Base-by-base conservation (phyloP, 2,329 filamentous ascomycete genomes). In the Paraphoma chrysanthemicola region DNA sequence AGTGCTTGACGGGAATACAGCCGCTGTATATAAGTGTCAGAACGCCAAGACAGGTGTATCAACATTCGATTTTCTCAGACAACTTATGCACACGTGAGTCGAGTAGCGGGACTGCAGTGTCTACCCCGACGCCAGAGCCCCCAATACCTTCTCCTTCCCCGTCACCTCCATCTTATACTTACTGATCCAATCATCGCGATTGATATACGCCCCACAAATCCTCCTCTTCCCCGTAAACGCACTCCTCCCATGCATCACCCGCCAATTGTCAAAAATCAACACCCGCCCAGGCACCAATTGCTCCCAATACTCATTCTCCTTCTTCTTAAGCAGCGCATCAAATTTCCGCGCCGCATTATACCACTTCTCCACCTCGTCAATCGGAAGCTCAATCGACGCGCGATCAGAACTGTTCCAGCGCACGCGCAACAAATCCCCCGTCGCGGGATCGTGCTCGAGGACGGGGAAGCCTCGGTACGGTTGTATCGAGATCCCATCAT, bases 231-330 rank as follows among this genome's bases (percentile, higher is more conserved):
- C 95, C 6, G 88, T 90, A 70, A 98, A 99, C 0, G 86, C 86
- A 49, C 88, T 88, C 66, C 95, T 83, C 1, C 94, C 95, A 76
- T 99, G 95, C 66, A 98, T 79, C 33, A 97, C 90, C 56, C 95
- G 86, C 93, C 94, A 97, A 71, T 99, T 98, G 73, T 99, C 92
- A 75, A 99, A 97, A 45, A 98, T 90, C 91, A 97, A 71, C 6
- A 92, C 85, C 50, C 82, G 87, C 2, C 95, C 95, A 0, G 95
- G 94, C 68, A 85, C 79, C 53, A 99, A 80, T 76, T 96, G 90
- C 62, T 90, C 88, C 89, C 90, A 90, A 70, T 90, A 93, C 74
- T 95, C 86, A 62, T 87, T 85, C 51, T 86, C 80, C 51, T 82
- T 75, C 48, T 87, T 83, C 67, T 82, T 87, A 52, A 98, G 71